Evolutionary conservation across 768 basidiomycete species (phyloP), one percentile per base, ranked within the genome.

Genomic region (Hypholoma sublateritium): DNA sequence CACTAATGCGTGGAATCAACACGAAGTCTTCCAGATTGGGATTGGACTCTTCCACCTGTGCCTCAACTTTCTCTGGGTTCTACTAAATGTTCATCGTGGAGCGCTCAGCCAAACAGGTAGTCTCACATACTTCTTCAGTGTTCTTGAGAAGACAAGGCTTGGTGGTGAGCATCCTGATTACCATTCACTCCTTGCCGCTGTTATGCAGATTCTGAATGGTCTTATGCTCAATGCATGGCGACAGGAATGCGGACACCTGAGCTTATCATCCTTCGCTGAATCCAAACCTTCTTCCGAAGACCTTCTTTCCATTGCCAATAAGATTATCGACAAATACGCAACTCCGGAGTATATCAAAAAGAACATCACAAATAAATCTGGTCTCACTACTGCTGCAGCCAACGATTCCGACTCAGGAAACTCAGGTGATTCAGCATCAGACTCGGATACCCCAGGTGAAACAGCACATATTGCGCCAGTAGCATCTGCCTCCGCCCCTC

Each of bases 31-130:
- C 32, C 65, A 67, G 34, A 61, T 70, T 8, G 69, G 60, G 0
- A 64, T 69, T 36, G 69, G 73, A 0, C 56, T 71, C 0, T 76
- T 77, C 50, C 73, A 77, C 52, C 60, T 72, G 0, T 55, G 59
- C 16, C 63, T 75, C 56, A 77, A 74, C 43, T 61, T 75, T 1
- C 59, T 72, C 19, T 74, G 73, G 71, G 64, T 59, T 0, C 44
- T 74, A 9, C 62, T 72, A 0, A 50, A 68, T 12, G 49, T 49
- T 11, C 72, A 77, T 55, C 59, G 68, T 35, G 73, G 73, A 3
- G 57, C 67, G 0, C n/a, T 63, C 3, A 37, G 45, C 1, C 54
- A 68, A 13, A 2, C 59, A 1, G 71, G 72, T 0, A 70, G 65
- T 13, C 61, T 75, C 1, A 55, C 69, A 0, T 63, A 68, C 54